These are phyloP conservation scores for Leucaena leucocephala DNA, from an alignment of 306 rosid genomes.

Conservation along the genomic window DNA sequence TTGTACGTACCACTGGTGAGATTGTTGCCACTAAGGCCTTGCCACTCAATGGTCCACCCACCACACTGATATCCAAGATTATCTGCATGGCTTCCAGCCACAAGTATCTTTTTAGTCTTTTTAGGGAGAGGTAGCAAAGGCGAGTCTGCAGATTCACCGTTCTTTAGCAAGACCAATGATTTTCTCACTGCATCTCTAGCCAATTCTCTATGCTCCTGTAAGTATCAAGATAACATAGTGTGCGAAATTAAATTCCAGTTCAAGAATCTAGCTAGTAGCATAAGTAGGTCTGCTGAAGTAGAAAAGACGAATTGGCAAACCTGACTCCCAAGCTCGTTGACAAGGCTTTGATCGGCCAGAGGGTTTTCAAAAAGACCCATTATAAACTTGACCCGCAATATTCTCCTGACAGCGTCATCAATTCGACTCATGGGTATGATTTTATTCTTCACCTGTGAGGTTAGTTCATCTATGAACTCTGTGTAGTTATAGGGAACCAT, in stretches of 20 bases:
- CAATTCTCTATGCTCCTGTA: constrained; percentile 50
- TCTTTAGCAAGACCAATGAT: constrained; percentile 54
- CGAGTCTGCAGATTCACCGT: constrained; percentile 38
- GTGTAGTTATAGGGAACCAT: constrained; percentile 13
- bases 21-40: constrained; percentile 56
- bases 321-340: constrained; percentile 48
- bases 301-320: constrained; percentile 27
- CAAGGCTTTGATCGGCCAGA: constrained; percentile 47
- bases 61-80: constrained; percentile 65
- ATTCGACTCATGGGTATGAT: constrained; percentile 51
- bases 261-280: neutral
- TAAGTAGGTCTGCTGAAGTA: neutral
- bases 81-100: constrained; percentile 62
- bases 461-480: constrained; percentile 31
- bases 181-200: constrained; percentile 59
- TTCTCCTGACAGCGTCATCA: constrained; percentile 56
- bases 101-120: constrained; percentile 51
- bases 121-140: constrained; percentile 52
- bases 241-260: neutral
- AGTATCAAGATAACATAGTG: neutral
- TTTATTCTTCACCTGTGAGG: constrained; percentile 44
- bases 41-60: constrained; percentile 66
- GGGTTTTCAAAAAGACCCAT: constrained; percentile 59
- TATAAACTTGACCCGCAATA: constrained; percentile 51
- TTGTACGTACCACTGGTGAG: neutral